These are phyloP conservation scores for Omphalotus guepiniiformis DNA, from an alignment of 768 basidiomycete genomes.

Conservation along the genomic window DNA sequence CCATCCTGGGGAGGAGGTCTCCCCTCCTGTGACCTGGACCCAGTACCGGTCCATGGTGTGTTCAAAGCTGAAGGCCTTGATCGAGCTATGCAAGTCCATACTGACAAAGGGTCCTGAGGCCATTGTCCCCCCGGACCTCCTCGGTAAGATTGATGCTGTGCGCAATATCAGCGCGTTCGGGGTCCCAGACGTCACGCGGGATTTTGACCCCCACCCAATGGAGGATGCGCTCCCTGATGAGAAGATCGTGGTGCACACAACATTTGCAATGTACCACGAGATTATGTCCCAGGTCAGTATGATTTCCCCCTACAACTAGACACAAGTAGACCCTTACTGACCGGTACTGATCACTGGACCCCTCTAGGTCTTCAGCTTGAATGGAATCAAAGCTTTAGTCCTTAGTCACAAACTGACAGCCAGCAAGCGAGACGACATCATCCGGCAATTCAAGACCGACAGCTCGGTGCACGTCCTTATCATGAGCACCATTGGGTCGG, in stretches of 20 bases:
- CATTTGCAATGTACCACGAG: background rate
- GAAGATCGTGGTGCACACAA: conserved; percentile 4
- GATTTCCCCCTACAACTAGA: background rate
- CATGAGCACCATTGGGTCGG: conserved; percentile 1
- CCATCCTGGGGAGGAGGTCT: no score
- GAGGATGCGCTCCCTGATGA: background rate
- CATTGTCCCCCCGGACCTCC: background rate
- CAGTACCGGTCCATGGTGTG: no score
- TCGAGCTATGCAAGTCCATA: background rate
- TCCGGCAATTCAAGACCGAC: conserved; percentile 4
- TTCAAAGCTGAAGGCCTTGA: background rate
- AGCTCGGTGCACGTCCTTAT: conserved; percentile 1
- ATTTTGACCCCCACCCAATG: background rate
- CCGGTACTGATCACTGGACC: no score
- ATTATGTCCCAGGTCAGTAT: background rate
- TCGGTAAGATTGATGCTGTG: background rate
- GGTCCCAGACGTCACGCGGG: background rate
- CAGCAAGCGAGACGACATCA: background rate
- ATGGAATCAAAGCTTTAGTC: no score
- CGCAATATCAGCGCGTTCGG: background rate
- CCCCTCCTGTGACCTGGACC: no score
- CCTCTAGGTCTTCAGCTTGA: no score
- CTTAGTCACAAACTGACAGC: background rate
- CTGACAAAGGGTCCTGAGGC: background rate
- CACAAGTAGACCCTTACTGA: no score